Evolutionary conservation across 257 asterid genomes (phyloP).

Genomic region (Ehretia macrophylla): DNA sequence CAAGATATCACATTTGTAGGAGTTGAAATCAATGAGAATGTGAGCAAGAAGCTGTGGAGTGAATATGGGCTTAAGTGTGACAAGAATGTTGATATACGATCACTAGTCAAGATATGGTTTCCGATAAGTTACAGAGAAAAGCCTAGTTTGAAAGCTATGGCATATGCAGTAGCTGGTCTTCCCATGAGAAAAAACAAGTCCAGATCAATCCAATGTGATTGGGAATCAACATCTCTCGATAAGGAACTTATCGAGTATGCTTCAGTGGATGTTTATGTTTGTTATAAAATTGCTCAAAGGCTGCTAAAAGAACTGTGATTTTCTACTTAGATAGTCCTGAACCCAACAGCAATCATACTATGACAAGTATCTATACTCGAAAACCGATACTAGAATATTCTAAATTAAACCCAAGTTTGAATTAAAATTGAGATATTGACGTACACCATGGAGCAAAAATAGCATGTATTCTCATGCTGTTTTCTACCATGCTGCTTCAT

Average conservation of each 20-base stretch:
- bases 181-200: slow-evolving; percentile 11
- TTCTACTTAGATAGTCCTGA: too few relatives aligned
- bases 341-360: too few relatives aligned
- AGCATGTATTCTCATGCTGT: too few relatives aligned
- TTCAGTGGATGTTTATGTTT: slow-evolving; percentile 29
- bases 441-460: too few relatives aligned
- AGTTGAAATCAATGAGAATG: slow-evolving; percentile 14
- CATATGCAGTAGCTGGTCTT: slow-evolving; percentile 23
- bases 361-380: too few relatives aligned
- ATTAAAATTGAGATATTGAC: too few relatives aligned
- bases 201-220: slow-evolving; percentile 5
- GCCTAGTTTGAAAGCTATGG: slow-evolving; percentile 30
- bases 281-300: slow-evolving; percentile 25
- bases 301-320: slow-evolving; percentile 13
- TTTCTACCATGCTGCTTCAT: too few relatives aligned
- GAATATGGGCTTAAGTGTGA: slow-evolving; percentile 21
- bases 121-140: slow-evolving; percentile 29
- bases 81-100: slow-evolving; percentile 24
- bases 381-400: too few relatives aligned
- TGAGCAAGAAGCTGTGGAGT: slow-evolving; percentile 5
- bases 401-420: too few relatives aligned
- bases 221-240: slow-evolving; percentile 31
- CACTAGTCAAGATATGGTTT: slow-evolving; percentile 23
- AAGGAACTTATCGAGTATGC: slow-evolving; percentile 27
- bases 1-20: slow-evolving; percentile 24